These are phyloP conservation scores for Lipomyces sp. DNA, from an alignment of 805 yeast genomes.

Conservation along the genomic window DNA sequence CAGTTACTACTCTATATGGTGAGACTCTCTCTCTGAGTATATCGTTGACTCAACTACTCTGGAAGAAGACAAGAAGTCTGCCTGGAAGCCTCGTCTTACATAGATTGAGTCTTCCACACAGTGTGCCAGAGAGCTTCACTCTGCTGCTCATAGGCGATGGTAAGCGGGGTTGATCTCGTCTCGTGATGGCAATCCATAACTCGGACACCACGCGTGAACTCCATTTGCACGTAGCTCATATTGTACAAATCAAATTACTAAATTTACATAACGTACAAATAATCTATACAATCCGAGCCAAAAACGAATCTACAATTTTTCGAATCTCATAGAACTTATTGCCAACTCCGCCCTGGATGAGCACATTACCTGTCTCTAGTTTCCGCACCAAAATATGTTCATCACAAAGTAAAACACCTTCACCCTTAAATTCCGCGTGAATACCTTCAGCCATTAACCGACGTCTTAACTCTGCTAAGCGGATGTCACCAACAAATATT, in stretches of 20 bases:
- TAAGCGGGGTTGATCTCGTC: no score
- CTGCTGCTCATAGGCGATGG: no score
- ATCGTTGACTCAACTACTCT: no score
- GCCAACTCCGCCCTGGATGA: slow-evolving; percentile 81
- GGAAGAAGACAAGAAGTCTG: no score
- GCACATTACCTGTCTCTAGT: slow-evolving; percentile 77
- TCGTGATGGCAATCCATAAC: no score
- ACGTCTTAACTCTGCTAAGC: slow-evolving; percentile 77
- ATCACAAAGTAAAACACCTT: slow-evolving; percentile 88
- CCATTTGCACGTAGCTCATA: neutral
- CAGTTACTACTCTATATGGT: no score
- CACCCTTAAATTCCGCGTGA: slow-evolving; percentile 87
- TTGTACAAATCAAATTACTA: neutral
- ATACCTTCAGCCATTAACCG: slow-evolving; percentile 62
- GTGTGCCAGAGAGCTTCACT: no score
- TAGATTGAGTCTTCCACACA: no score
- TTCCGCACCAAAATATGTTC: slow-evolving; percentile 76
- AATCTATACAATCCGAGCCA: slow-evolving; percentile 39
- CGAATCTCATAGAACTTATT: slow-evolving; percentile 78
- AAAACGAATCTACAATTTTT: slow-evolving; percentile 58
- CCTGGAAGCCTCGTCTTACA: no score
- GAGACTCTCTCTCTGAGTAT: no score
- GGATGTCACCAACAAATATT: slow-evolving; percentile 85
- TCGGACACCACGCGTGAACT: no score
- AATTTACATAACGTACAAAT: neutral